These are phyloP conservation scores for Macaranga tanarius DNA, from an alignment of 441 rosid species.

Conservation along the genomic window DNA sequence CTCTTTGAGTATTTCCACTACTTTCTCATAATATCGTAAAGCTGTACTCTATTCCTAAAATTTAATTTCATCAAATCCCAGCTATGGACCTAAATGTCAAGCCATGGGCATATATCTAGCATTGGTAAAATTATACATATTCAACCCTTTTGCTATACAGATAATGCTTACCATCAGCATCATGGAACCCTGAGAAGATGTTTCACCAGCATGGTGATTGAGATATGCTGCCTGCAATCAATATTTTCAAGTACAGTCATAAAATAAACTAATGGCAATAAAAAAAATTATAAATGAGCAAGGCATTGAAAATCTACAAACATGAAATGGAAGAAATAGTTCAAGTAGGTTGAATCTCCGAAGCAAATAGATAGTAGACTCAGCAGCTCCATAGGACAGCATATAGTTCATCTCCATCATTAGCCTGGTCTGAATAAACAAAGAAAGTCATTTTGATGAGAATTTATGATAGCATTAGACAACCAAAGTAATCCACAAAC, in stretches of 20 bases:
- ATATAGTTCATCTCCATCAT: slow-evolving; percentile 90
- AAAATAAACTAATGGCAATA: slow-evolving; percentile 6
- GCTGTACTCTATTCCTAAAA: background rate
- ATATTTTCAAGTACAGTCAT: slow-evolving; percentile 27
- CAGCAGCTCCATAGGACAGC: slow-evolving; percentile 95
- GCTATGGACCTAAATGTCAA: background rate
- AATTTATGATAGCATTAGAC: slow-evolving; percentile 6
- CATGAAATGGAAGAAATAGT: slow-evolving; percentile 82
- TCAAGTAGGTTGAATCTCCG: slow-evolving; percentile 73
- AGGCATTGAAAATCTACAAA: slow-evolving; percentile 32
- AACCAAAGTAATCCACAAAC: background rate
- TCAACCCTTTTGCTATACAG: slow-evolving; percentile 9
- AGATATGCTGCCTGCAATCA: slow-evolving; percentile 77
- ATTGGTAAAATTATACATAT: slow-evolving; percentile 10
- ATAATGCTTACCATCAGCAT: slow-evolving; percentile 73
- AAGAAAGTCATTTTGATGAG: slow-evolving; percentile 25
- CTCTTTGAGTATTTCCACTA: background rate
- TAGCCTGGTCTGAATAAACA: slow-evolving; percentile 63
- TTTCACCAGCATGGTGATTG: slow-evolving; percentile 39
- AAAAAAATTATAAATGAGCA: slow-evolving; percentile 9
- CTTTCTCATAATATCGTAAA: background rate
- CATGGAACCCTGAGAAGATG: slow-evolving; percentile 38
- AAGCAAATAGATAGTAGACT: slow-evolving; percentile 71
- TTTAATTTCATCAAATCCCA: background rate
- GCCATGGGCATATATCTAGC: slow-evolving; percentile 14